Evolutionary conservation across 2,329 filamentous ascomycete genomes (phyloP).

Genomic region (Amauroascus verrucosus): DNA sequence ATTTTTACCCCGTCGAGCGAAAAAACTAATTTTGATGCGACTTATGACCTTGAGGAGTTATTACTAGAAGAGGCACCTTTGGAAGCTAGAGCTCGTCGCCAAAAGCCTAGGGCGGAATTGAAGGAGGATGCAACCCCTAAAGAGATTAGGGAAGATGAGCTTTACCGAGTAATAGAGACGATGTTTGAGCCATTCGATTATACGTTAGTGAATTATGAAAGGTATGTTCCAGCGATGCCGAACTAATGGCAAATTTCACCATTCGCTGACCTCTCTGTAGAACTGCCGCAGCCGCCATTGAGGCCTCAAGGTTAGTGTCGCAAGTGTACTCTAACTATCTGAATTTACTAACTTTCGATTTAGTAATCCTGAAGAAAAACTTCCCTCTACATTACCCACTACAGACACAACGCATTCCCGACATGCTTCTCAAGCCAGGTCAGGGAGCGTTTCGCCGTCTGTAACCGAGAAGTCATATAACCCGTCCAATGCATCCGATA

Average conservation of each 20-base stretch:
- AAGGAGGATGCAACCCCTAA: slow-evolving; percentile 91
- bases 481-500: slow-evolving; percentile 21
- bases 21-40: slow-evolving; percentile 98
- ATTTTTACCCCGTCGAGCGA: slow-evolving; percentile 90
- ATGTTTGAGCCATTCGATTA: slow-evolving; percentile 96
- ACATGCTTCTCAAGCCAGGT: slow-evolving; percentile 30
- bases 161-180: slow-evolving; percentile 87
- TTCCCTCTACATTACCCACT: slow-evolving; percentile 19
- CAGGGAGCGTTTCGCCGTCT: slow-evolving; percentile 25
- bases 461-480: slow-evolving; percentile 24
- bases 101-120: slow-evolving; percentile 83
- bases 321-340: slow-evolving; percentile 5
- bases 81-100: slow-evolving; percentile 80
- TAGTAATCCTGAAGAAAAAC: slow-evolving; percentile 33
- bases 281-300: slow-evolving; percentile 33
- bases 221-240: slow-evolving; percentile 40
- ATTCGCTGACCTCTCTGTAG: slow-evolving; percentile 16
- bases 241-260: slow-evolving; percentile 15
- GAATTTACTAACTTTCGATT: slow-evolving; percentile 11
- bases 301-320: slow-evolving; percentile 26
- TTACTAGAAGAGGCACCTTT: slow-evolving; percentile 88
- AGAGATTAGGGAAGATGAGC: slow-evolving; percentile 86
- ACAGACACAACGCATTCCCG: slow-evolving; percentile 25
- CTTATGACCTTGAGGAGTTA: slow-evolving; percentile 90
- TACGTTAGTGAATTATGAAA: slow-evolving; percentile 67